Percentiles rank a stretch among this genome's conserved stretches.
phyloP scores from a whole-genome alignment of 2,329 filamentous ascomycete genomes.

The Colletotrichum sp. region DNA sequence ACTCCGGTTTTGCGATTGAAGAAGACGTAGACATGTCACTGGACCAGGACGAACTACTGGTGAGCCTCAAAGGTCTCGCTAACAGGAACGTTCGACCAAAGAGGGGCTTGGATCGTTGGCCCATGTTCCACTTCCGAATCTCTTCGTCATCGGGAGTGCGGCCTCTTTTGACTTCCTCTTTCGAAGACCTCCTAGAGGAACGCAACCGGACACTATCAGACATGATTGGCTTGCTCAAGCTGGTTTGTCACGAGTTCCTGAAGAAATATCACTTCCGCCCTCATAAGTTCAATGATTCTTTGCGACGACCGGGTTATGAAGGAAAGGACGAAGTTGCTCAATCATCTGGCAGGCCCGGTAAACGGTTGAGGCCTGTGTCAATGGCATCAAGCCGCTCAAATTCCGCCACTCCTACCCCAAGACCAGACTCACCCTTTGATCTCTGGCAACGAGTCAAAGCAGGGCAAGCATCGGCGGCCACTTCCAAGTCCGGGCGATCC shows the following conservation, averaged over 20 bases:
- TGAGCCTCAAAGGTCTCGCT: slow-evolving; percentile 47
- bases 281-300: slow-evolving; percentile 31
- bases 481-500: background rate
- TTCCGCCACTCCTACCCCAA: background rate
- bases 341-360: background rate
- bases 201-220: slow-evolving; percentile 50
- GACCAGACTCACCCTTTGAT: slow-evolving; percentile 36
- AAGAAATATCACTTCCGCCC: slow-evolving; percentile 74
- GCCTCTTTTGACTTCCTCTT: background rate
- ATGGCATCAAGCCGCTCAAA: background rate
- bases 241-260: slow-evolving; percentile 77
- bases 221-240: slow-evolving; percentile 69
- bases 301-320: background rate
- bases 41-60: slow-evolving; percentile 40
- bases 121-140: slow-evolving; percentile 86
- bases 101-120: slow-evolving; percentile 81
- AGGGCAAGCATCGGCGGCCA: slow-evolving; percentile 21
- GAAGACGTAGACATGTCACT: slow-evolving; percentile 38
- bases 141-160: slow-evolving; percentile 25
- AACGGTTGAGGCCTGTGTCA: background rate
- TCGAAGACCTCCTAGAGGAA: slow-evolving; percentile 46
- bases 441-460: slow-evolving; percentile 42
- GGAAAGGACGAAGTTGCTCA: background rate
- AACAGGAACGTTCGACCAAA: slow-evolving; percentile 53
- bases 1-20: slow-evolving; percentile 78